Evolutionary conservation across 2,329 filamentous ascomycete species (phyloP).

Genomic region (Aureobasidium uvarum): DNA sequence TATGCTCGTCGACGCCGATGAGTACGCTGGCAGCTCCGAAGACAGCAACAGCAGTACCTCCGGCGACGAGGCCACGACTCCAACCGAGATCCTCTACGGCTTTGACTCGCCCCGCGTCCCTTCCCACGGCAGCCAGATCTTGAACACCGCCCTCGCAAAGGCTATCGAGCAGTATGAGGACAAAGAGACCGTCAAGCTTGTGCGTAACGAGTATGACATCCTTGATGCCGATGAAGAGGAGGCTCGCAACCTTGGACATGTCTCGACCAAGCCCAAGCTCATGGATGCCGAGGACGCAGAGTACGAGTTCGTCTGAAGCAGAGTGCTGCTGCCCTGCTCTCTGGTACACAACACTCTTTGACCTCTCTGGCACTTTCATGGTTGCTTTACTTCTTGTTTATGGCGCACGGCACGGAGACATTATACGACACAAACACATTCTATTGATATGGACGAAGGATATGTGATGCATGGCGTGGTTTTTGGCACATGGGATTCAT

Average conservation of each 20-base stretch:
- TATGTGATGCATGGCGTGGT: conserved; percentile 7
- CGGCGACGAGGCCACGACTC: conserved; percentile 44
- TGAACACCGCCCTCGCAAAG: conserved; percentile 56
- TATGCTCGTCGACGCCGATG: conserved; percentile 40
- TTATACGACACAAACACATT: conserved; percentile 6
- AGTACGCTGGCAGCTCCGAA: conserved; percentile 16
- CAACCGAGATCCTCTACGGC: conserved; percentile 54
- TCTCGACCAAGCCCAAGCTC: conserved; percentile 37
- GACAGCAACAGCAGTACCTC: conserved; percentile 20
- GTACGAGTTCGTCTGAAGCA: conserved; percentile 39
- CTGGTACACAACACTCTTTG: not conserved
- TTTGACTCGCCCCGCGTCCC: conserved; percentile 54
- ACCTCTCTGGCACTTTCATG: not conserved
- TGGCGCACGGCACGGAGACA: not conserved
- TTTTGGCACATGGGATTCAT: not conserved
- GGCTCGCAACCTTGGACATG: conserved; percentile 36
- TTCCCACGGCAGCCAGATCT: conserved; percentile 56
- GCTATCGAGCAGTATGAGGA: conserved; percentile 61
- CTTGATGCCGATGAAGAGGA: conserved; percentile 46
- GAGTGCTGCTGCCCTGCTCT: not conserved
- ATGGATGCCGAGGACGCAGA: conserved; percentile 36
- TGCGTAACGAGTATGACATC: conserved; percentile 60
- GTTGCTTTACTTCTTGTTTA: not conserved
- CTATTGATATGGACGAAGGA: conserved; percentile 6
- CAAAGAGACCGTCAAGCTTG: conserved; percentile 59